phyloP scores from a whole-genome alignment of 2,329 filamentous ascomycete species.

The Alternaria gansuensis region DNA sequence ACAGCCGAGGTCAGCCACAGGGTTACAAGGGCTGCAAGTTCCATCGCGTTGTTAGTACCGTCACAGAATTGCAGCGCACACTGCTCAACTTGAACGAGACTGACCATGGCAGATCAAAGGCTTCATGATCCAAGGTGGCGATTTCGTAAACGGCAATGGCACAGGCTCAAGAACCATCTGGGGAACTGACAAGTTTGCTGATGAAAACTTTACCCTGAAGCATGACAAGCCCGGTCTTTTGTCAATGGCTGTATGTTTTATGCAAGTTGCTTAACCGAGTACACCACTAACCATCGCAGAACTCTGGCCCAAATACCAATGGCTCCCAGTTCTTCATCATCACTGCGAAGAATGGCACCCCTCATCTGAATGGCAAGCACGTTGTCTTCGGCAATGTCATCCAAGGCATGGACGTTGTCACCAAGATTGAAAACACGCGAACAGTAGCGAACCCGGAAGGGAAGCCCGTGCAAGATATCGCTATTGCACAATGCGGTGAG shows the following conservation, averaged over 20 bases:
- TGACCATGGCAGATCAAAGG: slow-evolving; percentile 75
- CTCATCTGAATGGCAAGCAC: slow-evolving; percentile 91
- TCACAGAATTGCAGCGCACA: background rate
- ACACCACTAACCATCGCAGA: slow-evolving; percentile 61
- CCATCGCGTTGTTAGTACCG: slow-evolving; percentile 79
- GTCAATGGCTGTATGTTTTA: slow-evolving; percentile 74
- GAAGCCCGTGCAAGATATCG: slow-evolving; percentile 83
- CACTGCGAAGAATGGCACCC: slow-evolving; percentile 73
- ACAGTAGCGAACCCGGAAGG: slow-evolving; percentile 71
- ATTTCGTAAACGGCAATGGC: slow-evolving; percentile 93
- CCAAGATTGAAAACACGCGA: slow-evolving; percentile 90
- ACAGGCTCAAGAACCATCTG: slow-evolving; percentile 90
- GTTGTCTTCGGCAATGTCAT: slow-evolving; percentile 93
- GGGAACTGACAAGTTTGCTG: slow-evolving; percentile 81
- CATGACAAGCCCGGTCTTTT: slow-evolving; percentile 83
- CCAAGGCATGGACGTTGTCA: slow-evolving; percentile 88
- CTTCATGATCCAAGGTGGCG: slow-evolving; percentile 98
- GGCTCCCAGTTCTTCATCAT: slow-evolving; percentile 99
- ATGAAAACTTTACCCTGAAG: slow-evolving; percentile 86
- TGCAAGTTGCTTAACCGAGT: background rate
- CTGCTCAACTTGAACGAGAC: background rate
- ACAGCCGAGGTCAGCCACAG: slow-evolving; percentile 76
- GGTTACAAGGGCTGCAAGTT: slow-evolving; percentile 97
- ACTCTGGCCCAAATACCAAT: slow-evolving; percentile 90
- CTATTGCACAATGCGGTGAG: slow-evolving; percentile 88